These are phyloP conservation scores for Nicotiana tabacum DNA, from an alignment of 257 asterid species.

Conservation along the genomic window DNA sequence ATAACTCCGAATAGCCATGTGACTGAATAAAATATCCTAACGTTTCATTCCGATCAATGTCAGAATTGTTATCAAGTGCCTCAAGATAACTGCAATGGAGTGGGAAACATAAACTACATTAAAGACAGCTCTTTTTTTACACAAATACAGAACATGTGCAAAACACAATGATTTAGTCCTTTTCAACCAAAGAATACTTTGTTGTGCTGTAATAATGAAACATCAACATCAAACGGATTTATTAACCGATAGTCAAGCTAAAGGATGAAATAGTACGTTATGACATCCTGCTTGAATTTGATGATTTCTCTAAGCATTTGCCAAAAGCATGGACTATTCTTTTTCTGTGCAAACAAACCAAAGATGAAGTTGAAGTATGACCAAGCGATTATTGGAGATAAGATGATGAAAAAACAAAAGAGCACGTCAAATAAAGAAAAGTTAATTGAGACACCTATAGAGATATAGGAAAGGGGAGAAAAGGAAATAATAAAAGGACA, in stretches of 20 bases:
- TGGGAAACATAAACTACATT: not conserved
- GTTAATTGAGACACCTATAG: not conserved
- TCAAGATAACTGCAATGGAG: conserved; percentile 65
- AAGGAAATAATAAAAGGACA: not conserved
- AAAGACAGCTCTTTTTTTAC: not conserved
- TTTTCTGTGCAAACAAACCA: conserved; percentile 87
- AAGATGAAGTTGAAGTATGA: conserved; percentile 28
- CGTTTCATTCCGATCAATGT: conserved; percentile 70
- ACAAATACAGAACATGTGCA: not conserved
- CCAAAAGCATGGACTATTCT: conserved; percentile 79
- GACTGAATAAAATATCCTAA: conserved; percentile 65
- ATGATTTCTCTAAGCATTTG: conserved; percentile 76
- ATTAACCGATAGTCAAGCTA: not conserved
- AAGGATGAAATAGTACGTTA: conserved; percentile 27
- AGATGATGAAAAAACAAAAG: not conserved
- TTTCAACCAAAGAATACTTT: not conserved
- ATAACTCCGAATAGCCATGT: conserved; percentile 71
- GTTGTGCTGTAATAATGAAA: not conserved
- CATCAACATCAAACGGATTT: not conserved
- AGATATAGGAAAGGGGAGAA: not conserved
- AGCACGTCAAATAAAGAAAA: not conserved
- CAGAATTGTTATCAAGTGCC: conserved; percentile 67
- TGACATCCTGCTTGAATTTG: conserved; percentile 72
- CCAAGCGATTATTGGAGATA: conserved; percentile 12
- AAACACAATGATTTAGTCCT: not conserved